phyloP scores from a whole-genome alignment of 192 early-diverging fungal genomes.

The Coemansia sp. region DNA sequence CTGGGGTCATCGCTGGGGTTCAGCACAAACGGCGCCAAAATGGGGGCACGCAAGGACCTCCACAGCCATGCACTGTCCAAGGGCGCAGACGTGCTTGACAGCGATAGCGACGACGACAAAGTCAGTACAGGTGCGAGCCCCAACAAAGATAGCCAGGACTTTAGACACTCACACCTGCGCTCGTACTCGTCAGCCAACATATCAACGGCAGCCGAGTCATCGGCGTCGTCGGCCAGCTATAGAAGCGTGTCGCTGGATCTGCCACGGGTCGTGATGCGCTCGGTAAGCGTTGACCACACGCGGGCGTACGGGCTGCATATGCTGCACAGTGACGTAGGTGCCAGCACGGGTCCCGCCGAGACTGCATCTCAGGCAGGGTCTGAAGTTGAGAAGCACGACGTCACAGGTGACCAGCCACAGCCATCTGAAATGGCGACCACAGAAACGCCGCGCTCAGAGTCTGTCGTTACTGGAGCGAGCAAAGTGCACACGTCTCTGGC shows the following conservation, averaged over 20 bases:
- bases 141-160: background rate
- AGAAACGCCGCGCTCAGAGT: too few relatives aligned
- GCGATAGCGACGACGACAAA: background rate
- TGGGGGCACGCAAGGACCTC: background rate
- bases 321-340: background rate
- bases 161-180: background rate
- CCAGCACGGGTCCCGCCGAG: background rate
- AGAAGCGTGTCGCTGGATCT: constrained; percentile 13
- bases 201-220: constrained; percentile 19
- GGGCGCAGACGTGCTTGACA: constrained; percentile 3
- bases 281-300: constrained; percentile 44
- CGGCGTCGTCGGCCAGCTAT: constrained; percentile 25
- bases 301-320: constrained; percentile 34
- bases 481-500: constrained; percentile 14
- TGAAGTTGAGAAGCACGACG: background rate
- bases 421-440: background rate
- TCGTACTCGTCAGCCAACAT: constrained; percentile 31
- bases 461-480: background rate
- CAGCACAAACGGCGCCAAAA: background rate
- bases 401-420: background rate
- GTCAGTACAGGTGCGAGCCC: background rate
- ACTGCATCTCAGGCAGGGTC: background rate
- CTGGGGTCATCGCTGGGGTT: constrained; percentile 40
- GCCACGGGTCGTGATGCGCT: constrained; percentile 31
- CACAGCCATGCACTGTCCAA: constrained; percentile 10